Base-by-base conservation (phyloP, 1,284 basidiomycete genomes). In the Tilletia setariae region DNA sequence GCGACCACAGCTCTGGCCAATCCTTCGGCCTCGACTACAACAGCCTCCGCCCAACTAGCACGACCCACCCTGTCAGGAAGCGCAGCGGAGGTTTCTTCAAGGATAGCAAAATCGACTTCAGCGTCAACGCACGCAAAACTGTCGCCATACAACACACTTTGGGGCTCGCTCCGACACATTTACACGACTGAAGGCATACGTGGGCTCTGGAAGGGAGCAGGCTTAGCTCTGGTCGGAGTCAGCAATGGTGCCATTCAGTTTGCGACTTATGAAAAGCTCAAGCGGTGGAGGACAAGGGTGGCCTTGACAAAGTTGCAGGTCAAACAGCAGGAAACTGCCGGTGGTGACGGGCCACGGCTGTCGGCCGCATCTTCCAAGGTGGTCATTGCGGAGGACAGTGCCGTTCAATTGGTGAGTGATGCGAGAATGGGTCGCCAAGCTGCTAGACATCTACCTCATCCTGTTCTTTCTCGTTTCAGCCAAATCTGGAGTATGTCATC, bases 181-280 rank as follows among this genome's bases (percentile, higher is more conserved):
- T 74, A 72, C 42, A 67, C 68, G 25, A 73, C 67, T 21, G 81
- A 98, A 81, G 96, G 96, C 8, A 72, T 90, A 2, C 78, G 85
- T 6, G 96, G 95, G 0, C 86, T 94, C 19, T 96, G 92, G 83
- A 90, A 90, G 74, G 96, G 95, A 1, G 94, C 93, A 0, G 86
- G 89, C 0, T 86, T 99, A 19, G 95, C 93, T 0, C 86, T 98
- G 9, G 87, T 98, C 49, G 96, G 96, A 44, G 94, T 98, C 67
- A 90, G 90, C 79, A 98, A 95, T 81, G 95, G 95, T 1, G 93
- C 94, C 0, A 88, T 98, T 67, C 95, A 98, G 82, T 98, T 99
- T 82, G 92, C 95, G 86, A 88, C 89, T 0, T 98, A 98, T 80
- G 96, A 98, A 82, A 90, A 97, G 83, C 89, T 98, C 87, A 98